A percentile compares a stretch with the other conserved stretches of the same genome.
Conservation (phyloP, 148 eudicot genomes). For the Talinum fruticosum region DNA sequence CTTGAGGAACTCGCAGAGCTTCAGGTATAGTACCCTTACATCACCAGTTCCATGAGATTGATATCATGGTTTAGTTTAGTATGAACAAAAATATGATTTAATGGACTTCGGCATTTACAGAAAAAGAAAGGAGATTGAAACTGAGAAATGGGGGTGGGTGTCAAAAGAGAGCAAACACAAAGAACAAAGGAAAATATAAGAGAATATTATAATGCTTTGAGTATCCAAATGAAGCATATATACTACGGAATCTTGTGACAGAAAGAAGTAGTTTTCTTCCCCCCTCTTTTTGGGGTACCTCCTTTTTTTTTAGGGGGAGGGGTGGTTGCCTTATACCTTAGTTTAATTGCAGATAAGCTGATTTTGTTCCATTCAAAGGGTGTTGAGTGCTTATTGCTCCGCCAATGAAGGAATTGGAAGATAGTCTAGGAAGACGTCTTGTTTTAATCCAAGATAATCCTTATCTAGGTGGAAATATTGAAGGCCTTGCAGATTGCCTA, state of each 20-base stretch:
- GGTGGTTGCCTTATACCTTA: background rate
- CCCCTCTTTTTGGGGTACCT: no score
- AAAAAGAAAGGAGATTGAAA: background rate
- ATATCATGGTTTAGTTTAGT: conserved; percentile 1
- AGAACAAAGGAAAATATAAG: background rate
- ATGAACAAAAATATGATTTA: background rate
- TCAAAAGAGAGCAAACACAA: background rate
- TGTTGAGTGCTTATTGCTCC: background rate
- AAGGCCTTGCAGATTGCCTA: background rate
- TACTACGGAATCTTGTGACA: background rate
- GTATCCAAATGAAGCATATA: background rate
- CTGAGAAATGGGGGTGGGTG: background rate
- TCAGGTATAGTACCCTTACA: conserved; percentile 49
- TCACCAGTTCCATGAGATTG: background rate
- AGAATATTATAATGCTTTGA: background rate
- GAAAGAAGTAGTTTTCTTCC: background rate
- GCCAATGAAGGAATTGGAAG: background rate
- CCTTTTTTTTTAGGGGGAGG: background rate
- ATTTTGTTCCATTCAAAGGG: background rate
- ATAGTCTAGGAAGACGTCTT: background rate
- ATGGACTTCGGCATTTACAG: background rate
- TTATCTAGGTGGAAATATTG: background rate
- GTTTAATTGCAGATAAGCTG: background rate
- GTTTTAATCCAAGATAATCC: background rate
- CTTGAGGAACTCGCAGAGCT: conserved; percentile 92